Evolutionary conservation across 2,329 filamentous ascomycete species (phyloP), one percentile per base, ranked within the genome.

Genomic region (Polychaeton citri): DNA sequence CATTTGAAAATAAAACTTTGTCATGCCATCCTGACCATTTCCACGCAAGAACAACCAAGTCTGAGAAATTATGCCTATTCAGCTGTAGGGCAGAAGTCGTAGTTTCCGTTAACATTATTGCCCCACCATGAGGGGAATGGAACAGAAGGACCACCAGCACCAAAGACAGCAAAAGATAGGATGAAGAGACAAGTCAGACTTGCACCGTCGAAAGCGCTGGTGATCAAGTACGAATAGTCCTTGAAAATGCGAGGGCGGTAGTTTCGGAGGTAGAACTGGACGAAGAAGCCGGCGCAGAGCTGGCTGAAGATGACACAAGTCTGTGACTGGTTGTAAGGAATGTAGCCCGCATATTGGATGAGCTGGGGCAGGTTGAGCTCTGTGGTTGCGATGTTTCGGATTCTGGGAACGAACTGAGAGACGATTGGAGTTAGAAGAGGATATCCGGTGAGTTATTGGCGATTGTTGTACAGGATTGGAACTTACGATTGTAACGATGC

Each of bases 81-180:
- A 15, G 24, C 24, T 12, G 15, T 28, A 7, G 67, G 68, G 43
- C 68, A 71, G 26, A 59, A 52, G 44, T 72, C 68, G 32, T 66
- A 68, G 44, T 65, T 59, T 2, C 66, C 68, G 17, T 63, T 48
- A 0, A 43, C 52, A 19, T 70, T 69, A 35, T 72, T 73, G 0
- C 69, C 69, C 68, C 68, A 72, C 69, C 69, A 73, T 2, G 45
- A 50, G 1, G 69, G 68, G 45, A 73, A 72, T 0, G 64, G 58
- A 7, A 55, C 47, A 0, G 62, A 49, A 1, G 43, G 30, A 1
- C 46, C 46, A 20, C 41, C 44, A 8, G 43, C 46, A 39, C 69
- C 70, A 36, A 72, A 71, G 0, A 73, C 69, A 1, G 69, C 68
- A 51, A 73, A 73, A 0, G 68, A 71, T 9, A 73, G 52, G 28